These are phyloP conservation scores for Fusarium camptoceras DNA, from an alignment of 2,329 filamentous ascomycete species.

Conservation along the genomic window DNA sequence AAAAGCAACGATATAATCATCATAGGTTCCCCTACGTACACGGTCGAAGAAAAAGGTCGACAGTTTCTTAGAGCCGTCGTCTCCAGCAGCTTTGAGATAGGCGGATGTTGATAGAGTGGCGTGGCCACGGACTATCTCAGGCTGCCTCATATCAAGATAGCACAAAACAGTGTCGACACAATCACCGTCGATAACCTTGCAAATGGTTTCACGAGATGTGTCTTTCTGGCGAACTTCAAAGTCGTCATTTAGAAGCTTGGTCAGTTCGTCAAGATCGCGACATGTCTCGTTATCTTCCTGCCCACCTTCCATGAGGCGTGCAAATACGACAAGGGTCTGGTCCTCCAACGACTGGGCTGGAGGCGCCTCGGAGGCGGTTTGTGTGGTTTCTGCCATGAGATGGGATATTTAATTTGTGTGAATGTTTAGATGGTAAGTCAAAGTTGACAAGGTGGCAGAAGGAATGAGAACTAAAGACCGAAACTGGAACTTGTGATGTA, in stretches of 20 bases:
- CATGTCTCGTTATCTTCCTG: slow-evolving; percentile 82
- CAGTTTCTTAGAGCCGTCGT: slow-evolving; percentile 77
- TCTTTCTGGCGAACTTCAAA: slow-evolving; percentile 58
- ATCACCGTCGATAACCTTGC: slow-evolving; percentile 75
- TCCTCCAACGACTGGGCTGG: slow-evolving; percentile 62
- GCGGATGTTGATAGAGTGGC: slow-evolving; percentile 85
- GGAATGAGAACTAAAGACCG: slow-evolving; percentile 17
- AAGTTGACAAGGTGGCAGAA: not conserved
- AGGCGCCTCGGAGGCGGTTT: slow-evolving; percentile 50
- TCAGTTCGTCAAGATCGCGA: slow-evolving; percentile 67
- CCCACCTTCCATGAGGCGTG: slow-evolving; percentile 90
- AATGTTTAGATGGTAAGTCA: not conserved
- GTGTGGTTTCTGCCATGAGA: slow-evolving; percentile 50
- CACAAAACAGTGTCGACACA: slow-evolving; percentile 87
- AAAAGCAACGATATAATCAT: slow-evolving; percentile 91
- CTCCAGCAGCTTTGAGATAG: slow-evolving; percentile 80
- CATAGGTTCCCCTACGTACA: slow-evolving; percentile 79
- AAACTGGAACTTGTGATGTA: slow-evolving; percentile 40
- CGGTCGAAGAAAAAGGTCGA: slow-evolving; percentile 79
- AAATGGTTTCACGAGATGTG: slow-evolving; percentile 61
- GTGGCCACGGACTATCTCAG: slow-evolving; percentile 79
- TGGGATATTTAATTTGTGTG: slow-evolving; percentile 6
- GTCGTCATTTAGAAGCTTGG: slow-evolving; percentile 70
- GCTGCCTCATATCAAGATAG: slow-evolving; percentile 85
- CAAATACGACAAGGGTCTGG: slow-evolving; percentile 81